Percentiles rank a stretch among this genome's conserved stretches.
phyloP scores from a whole-genome alignment of 495 filamentous ascomycete genomes.

The Aspergillus saccharolyticus region DNA sequence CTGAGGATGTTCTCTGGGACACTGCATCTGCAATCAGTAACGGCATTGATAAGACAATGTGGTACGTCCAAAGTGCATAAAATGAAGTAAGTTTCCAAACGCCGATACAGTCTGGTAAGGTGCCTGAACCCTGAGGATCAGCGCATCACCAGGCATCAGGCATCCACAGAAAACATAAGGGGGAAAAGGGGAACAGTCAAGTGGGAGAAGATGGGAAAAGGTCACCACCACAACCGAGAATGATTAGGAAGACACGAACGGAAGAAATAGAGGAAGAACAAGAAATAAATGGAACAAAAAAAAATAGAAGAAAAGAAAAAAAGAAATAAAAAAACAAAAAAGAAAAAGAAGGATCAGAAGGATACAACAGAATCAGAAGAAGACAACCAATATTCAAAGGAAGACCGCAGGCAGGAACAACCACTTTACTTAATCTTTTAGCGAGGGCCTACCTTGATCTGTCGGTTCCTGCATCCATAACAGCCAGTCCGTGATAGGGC shows the following conservation, averaged over 20 bases:
- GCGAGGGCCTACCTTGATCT: constrained; percentile 38
- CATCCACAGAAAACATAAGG: background rate
- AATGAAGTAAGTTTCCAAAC: background rate
- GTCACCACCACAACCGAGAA: no score
- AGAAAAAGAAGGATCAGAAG: background rate
- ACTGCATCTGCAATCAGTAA: constrained; percentile 18
- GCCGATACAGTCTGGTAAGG: background rate
- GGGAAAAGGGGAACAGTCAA: background rate
- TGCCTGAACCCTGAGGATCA: background rate
- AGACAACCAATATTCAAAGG: background rate
- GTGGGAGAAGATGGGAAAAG: no score
- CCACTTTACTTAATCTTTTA: constrained; percentile 5
- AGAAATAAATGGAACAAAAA: background rate
- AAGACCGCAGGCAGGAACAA: background rate
- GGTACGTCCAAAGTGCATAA: background rate
- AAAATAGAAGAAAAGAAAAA: background rate
- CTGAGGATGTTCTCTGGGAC: constrained; percentile 9
- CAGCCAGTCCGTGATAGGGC: constrained; percentile 41
- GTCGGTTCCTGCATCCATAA: constrained; percentile 44
- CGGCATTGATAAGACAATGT: background rate
- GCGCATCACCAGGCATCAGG: constrained; percentile 1
- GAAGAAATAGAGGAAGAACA: background rate
- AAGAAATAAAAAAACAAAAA: background rate
- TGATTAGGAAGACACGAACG: no score
- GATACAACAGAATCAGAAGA: background rate